Conservation (phyloP, 495 filamentous ascomycete species). For the Talaromyces stipitatus region DNA sequence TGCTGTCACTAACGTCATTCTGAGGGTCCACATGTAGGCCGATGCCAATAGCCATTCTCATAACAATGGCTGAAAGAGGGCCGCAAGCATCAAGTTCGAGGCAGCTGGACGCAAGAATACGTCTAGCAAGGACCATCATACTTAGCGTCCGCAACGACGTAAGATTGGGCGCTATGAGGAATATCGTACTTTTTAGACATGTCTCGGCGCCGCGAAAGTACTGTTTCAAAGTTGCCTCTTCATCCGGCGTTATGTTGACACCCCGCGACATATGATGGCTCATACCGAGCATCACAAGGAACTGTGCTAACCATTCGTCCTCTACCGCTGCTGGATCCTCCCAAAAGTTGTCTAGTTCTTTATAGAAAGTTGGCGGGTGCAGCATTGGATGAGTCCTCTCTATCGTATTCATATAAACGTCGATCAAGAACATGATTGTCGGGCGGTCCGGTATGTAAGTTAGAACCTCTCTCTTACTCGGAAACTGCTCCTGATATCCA, state of each 20-base stretch:
- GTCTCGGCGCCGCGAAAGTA: slow-evolving; percentile 4
- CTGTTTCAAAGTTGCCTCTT: neutral
- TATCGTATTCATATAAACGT: slow-evolving; percentile 4
- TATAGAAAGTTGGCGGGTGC: slow-evolving; percentile 1
- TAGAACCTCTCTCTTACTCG: slow-evolving; percentile 1
- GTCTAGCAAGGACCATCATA: slow-evolving; percentile 7
- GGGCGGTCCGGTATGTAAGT: neutral
- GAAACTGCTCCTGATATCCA: neutral
- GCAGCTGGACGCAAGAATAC: neutral
- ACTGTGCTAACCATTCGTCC: slow-evolving; percentile 2
- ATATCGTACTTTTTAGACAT: slow-evolving; percentile 2
- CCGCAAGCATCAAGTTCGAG: slow-evolving; percentile 2
- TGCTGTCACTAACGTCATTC: neutral
- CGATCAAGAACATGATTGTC: neutral
- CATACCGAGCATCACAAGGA: slow-evolving; percentile 2
- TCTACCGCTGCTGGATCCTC: neutral
- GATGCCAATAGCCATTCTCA: neutral
- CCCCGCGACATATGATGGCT: neutral
- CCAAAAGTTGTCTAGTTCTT: slow-evolving; percentile 3
- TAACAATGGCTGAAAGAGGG: neutral
- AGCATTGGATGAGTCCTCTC: slow-evolving; percentile 3
- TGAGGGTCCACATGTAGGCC: slow-evolving; percentile 2
- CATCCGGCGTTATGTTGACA: neutral
- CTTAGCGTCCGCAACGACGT: slow-evolving; percentile 2
- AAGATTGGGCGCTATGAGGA: neutral